These are phyloP conservation scores for Craterostigma plantagineum DNA, from an alignment of 257 asterid genomes.

Conservation along the genomic window DNA sequence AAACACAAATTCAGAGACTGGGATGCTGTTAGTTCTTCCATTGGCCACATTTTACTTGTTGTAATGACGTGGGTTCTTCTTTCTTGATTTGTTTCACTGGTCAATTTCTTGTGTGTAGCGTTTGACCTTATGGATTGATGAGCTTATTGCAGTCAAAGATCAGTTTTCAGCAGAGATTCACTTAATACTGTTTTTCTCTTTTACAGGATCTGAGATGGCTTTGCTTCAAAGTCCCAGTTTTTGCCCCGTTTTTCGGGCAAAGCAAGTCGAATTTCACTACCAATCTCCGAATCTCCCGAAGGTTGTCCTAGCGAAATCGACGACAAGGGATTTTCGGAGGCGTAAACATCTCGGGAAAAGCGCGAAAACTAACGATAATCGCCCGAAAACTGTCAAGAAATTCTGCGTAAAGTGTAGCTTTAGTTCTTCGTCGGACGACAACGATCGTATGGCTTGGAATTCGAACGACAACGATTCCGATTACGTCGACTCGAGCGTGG, in stretches of 20 bases:
- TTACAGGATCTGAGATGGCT: conserved; percentile 40
- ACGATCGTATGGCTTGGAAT: conserved; percentile 46
- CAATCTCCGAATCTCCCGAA: conserved; percentile 29
- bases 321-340: conserved; percentile 29
- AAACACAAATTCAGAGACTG: too few species aligned
- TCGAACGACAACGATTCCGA: conserved; percentile 47
- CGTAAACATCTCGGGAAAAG: conserved; percentile 15
- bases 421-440: conserved; percentile 55
- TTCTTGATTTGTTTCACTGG: too few species aligned
- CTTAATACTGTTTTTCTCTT: too few species aligned
- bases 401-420: conserved; percentile 24
- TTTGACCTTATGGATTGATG: too few species aligned
- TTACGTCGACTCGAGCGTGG: conserved; percentile 46
- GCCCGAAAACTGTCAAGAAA: conserved; percentile 8
- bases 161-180: too few species aligned
- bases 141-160: too few species aligned
- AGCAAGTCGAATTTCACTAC: conserved; percentile 29
- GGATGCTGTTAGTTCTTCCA: too few species aligned
- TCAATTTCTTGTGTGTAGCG: too few species aligned
- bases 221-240: conserved; percentile 48
- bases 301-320: conserved; percentile 20
- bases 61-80: too few species aligned
- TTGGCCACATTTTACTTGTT: too few species aligned
- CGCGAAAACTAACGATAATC: conserved; percentile 13
- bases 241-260: conserved; percentile 48